Evolutionary conservation across 768 basidiomycete species (phyloP).

Genomic region (Roridomyces roridus): DNA sequence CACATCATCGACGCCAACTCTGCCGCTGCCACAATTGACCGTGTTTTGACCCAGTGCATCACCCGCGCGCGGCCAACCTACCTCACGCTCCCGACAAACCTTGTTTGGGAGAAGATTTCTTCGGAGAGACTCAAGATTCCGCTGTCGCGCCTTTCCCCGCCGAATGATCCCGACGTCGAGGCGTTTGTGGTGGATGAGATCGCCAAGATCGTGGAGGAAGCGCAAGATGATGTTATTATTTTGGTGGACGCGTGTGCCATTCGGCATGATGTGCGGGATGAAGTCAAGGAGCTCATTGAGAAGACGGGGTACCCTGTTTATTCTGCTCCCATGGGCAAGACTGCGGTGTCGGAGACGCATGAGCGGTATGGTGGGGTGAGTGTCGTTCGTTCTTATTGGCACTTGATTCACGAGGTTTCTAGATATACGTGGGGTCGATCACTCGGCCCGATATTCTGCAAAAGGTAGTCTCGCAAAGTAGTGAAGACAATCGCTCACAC

Average conservation of each 20-base stretch:
- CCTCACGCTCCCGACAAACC: constrained; percentile 83
- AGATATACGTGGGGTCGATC: constrained; percentile 82
- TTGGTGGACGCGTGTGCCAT: constrained; percentile 84
- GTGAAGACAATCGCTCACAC: too few relatives aligned
- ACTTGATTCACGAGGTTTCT: constrained; percentile 1
- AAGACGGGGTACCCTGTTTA: constrained; percentile 78
- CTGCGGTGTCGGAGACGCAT: constrained; percentile 71
- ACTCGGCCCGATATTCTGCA: constrained; percentile 70
- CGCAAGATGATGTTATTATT: constrained; percentile 72
- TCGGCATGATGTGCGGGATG: constrained; percentile 70
- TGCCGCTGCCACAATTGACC: constrained; percentile 79
- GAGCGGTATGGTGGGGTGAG: constrained; percentile 82
- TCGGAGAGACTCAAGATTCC: constrained; percentile 66
- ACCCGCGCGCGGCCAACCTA: constrained; percentile 85
- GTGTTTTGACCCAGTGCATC: constrained; percentile 74
- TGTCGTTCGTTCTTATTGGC: constrained; percentile 11
- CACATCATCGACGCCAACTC: constrained; percentile 55
- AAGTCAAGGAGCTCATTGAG: constrained; percentile 65
- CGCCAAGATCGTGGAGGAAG: constrained; percentile 62
- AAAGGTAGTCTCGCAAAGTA: too few relatives aligned
- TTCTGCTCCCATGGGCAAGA: constrained; percentile 83
- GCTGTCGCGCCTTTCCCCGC: constrained; percentile 52
- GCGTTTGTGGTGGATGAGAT: constrained; percentile 79
- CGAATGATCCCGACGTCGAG: constrained; percentile 64
- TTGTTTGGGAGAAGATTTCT: constrained; percentile 73